Percentiles rank a stretch among this genome's conserved stretches.
Conservation (phyloP, 768 basidiomycete species). For the Leccinum olivaceopallidum region DNA sequence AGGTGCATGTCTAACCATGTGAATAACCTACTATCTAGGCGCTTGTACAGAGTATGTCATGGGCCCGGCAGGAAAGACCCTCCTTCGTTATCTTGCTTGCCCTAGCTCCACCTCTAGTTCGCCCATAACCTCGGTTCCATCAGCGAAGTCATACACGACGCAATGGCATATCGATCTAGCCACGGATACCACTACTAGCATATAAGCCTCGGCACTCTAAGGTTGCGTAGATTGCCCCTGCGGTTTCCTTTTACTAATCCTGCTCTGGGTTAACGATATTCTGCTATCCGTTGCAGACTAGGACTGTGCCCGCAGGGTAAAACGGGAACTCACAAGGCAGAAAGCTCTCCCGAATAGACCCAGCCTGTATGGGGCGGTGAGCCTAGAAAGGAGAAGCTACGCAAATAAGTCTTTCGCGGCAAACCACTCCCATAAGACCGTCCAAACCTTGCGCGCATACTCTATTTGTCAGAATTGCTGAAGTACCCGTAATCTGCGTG, state of each 20-base stretch:
- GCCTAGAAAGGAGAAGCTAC: constrained; percentile 55
- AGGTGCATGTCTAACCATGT: too few species aligned
- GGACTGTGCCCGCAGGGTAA: constrained; percentile 86
- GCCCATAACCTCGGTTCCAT: too few species aligned
- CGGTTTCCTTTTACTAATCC: constrained; percentile 51
- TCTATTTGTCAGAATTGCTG: constrained; percentile 43
- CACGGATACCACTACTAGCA: constrained; percentile 75
- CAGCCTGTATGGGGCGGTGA: constrained; percentile 23
- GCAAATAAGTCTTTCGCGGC: constrained; percentile 78
- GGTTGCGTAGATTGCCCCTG: constrained; percentile 66
- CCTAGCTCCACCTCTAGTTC: constrained; percentile 47
- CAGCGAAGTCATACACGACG: constrained; percentile 71
- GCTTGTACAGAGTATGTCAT: not conserved
- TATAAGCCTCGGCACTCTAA: constrained; percentile 81
- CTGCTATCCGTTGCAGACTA: constrained; percentile 87
- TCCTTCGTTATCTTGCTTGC: not conserved
- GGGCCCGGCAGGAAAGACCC: not conserved
- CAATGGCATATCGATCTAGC: constrained; percentile 76
- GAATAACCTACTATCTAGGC: not conserved
- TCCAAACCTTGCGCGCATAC: constrained; percentile 43
- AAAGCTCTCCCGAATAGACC: constrained; percentile 19
- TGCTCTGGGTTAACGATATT: constrained; percentile 59
- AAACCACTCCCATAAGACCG: constrained; percentile 57
- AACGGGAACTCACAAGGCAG: constrained; percentile 74
- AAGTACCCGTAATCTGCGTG: constrained; percentile 37